Evolutionary conservation across 352 stramenopile species (phyloP).

Genomic region (Globisporangium perplexum): DNA sequence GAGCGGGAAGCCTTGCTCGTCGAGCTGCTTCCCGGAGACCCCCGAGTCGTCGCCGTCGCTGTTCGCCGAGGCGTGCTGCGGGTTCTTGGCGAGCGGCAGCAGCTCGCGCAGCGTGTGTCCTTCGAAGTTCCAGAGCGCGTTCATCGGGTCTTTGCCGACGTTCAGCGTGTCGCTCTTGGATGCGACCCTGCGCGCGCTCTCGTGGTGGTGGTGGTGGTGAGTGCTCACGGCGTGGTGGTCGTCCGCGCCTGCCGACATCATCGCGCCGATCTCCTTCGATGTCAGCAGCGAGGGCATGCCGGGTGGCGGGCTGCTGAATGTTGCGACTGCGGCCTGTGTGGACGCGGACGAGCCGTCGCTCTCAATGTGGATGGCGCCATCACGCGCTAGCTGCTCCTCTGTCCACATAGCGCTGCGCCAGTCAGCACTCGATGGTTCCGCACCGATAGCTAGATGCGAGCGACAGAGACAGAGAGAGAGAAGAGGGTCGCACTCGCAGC

Average conservation of each 20-base stretch:
- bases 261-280: background rate
- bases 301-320: conserved; percentile 3
- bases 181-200: background rate
- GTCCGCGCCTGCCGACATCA: background rate
- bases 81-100: conserved; percentile 31
- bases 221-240: background rate
- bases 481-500: conserved; percentile 13
- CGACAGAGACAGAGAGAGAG: background rate
- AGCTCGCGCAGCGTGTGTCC: conserved; percentile 49
- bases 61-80: conserved; percentile 15
- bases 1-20: conserved; percentile 41
- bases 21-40: conserved; percentile 15
- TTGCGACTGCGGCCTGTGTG: conserved; percentile 11
- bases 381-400: conserved; percentile 4
- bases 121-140: conserved; percentile 61
- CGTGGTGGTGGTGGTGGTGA: background rate
- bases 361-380: background rate
- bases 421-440: background rate
- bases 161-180: conserved; percentile 12
- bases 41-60: conserved; percentile 12
- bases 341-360: conserved; percentile 5
- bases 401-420: background rate
- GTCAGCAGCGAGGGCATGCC: background rate
- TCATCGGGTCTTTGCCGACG: conserved; percentile 39
- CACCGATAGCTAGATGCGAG: conserved; percentile 1